Percentiles rank a stretch among this genome's conserved stretches.
Conservation (phyloP, 2,329 filamentous ascomycete genomes). For the Neofusicoccum ribis region DNA sequence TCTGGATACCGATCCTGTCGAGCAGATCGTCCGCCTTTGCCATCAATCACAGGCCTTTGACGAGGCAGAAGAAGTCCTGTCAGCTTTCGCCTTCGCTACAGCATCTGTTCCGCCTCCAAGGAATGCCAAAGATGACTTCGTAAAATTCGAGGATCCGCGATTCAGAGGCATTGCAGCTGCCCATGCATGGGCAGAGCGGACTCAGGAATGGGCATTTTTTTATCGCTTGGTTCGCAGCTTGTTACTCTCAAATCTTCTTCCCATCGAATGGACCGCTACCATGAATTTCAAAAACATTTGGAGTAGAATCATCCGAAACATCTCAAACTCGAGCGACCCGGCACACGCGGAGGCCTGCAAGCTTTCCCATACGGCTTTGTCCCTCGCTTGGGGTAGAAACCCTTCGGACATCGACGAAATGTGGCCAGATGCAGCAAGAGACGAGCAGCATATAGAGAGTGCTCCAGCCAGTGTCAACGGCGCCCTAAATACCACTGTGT, state of each 20-base stretch:
- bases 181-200: slow-evolving; percentile 30
- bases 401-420: slow-evolving; percentile 28
- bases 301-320: slow-evolving; percentile 34
- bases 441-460: slow-evolving; percentile 30
- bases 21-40: slow-evolving; percentile 33
- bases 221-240: slow-evolving; percentile 37
- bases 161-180: slow-evolving; percentile 29
- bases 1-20: slow-evolving; percentile 28
- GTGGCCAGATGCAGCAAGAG: slow-evolving; percentile 17
- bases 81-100: slow-evolving; percentile 26
- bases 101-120: background rate
- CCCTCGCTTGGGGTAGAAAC: slow-evolving; percentile 30
- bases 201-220: slow-evolving; percentile 33
- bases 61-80: slow-evolving; percentile 36
- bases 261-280: slow-evolving; percentile 42
- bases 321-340: slow-evolving; percentile 32
- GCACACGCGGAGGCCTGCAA: slow-evolving; percentile 29
- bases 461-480: slow-evolving; percentile 33
- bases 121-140: slow-evolving; percentile 28
- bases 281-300: slow-evolving; percentile 36
- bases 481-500: slow-evolving; percentile 23
- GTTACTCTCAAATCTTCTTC: slow-evolving; percentile 35
- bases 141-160: slow-evolving; percentile 28
- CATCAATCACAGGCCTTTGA: slow-evolving; percentile 33
- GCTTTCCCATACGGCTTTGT: slow-evolving; percentile 33